A percentile compares a stretch with the other conserved stretches of the same genome.
Conservation (phyloP, 1,139 yeast genomes). For the Debaryomyces coudertii region DNA sequence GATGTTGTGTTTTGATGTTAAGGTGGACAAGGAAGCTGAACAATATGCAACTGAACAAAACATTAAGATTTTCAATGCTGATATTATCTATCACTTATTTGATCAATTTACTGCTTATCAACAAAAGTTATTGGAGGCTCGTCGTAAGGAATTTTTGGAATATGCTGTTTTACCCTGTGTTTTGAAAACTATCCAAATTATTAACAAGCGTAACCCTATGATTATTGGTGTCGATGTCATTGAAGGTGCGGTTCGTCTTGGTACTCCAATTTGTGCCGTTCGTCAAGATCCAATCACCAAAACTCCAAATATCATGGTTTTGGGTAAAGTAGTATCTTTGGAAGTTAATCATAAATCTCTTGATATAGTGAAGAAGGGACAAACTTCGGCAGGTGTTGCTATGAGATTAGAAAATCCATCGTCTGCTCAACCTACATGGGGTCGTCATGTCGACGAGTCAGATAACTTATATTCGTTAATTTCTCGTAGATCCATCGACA, state of each 20-base stretch:
- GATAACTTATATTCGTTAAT: slow-evolving; percentile 88
- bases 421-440: slow-evolving; percentile 96
- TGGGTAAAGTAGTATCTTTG: slow-evolving; percentile 85
- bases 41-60: slow-evolving; percentile 95
- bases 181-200: slow-evolving; percentile 89
- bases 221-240: slow-evolving; percentile 96
- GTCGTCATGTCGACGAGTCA: slow-evolving; percentile 95
- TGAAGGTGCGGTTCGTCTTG: slow-evolving; percentile 87
- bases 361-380: slow-evolving; percentile 86
- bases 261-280: slow-evolving; percentile 96
- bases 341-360: slow-evolving; percentile 92
- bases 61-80: slow-evolving; percentile 90
- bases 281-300: slow-evolving; percentile 85
- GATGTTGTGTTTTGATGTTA: slow-evolving; percentile 98
- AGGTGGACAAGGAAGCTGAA: slow-evolving; percentile 96
- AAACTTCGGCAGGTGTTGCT: slow-evolving; percentile 97
- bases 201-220: slow-evolving; percentile 99
- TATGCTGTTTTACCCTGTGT: slow-evolving; percentile 96
- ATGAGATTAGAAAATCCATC: slow-evolving; percentile 95
- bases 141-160: slow-evolving; percentile 86
- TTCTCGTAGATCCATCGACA: slow-evolving; percentile 87
- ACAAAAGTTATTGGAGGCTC: slow-evolving; percentile 79
- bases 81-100: slow-evolving; percentile 92
- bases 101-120: slow-evolving; percentile 95
- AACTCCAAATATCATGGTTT: slow-evolving; percentile 67